Evolutionary conservation across 768 basidiomycete species (phyloP).

Genomic region (Boletus vinaceobasis): DNA sequence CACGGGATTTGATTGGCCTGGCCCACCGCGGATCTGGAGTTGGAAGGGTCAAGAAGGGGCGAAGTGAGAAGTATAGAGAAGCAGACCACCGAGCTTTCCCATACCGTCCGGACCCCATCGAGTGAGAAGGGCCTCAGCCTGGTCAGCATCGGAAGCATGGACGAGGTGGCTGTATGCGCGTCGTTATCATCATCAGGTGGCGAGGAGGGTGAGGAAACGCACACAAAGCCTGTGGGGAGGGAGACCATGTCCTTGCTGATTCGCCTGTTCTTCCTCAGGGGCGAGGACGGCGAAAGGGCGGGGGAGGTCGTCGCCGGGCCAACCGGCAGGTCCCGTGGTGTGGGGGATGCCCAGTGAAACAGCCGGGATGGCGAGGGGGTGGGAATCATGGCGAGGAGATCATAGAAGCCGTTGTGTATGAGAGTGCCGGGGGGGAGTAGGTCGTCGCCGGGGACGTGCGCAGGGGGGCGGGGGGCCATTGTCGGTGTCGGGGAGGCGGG

Average conservation of each 20-base stretch:
- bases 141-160: conserved; percentile 88
- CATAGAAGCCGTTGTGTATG: conserved; percentile 88
- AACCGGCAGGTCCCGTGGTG: too few relatives aligned
- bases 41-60: conserved; percentile 22
- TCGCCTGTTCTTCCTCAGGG: conserved; percentile 53
- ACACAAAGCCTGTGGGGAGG: conserved; percentile 80
- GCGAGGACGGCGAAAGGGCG: conserved; percentile 32
- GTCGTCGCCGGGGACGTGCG: not conserved
- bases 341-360: conserved; percentile 49
- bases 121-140: conserved; percentile 80
- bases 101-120: conserved; percentile 88
- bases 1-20: conserved; percentile 76
- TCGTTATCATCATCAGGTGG: conserved; percentile 19
- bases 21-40: conserved; percentile 83
- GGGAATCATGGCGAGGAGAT: conserved; percentile 75
- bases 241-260: conserved; percentile 91
- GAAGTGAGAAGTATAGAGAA: conserved; percentile 11
- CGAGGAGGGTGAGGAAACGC: conserved; percentile 35
- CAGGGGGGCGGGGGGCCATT: not conserved
- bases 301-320: not conserved
- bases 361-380: conserved; percentile 60
- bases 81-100: conserved; percentile 82
- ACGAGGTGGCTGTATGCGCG: conserved; percentile 66
- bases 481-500: too few relatives aligned
- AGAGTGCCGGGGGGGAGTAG: conserved; percentile 62